Percentiles rank a stretch among this genome's conserved stretches.
Evolutionary conservation across 2,329 filamentous ascomycete species (phyloP).

Genomic region (Cercospora sp.): DNA sequence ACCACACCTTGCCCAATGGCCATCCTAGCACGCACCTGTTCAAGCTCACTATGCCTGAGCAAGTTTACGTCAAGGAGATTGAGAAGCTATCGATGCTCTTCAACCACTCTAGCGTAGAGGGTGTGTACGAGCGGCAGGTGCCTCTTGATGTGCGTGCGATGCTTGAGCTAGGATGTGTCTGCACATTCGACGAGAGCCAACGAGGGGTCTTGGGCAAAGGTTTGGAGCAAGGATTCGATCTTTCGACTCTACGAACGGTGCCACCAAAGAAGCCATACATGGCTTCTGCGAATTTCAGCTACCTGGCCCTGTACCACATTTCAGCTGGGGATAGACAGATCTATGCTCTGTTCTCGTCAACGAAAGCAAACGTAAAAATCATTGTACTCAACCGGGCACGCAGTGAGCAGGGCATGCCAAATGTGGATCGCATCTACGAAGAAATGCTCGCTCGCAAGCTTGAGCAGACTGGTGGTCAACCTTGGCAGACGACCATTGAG

Average conservation of each 20-base stretch:
- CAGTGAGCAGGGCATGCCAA: constrained; percentile 83
- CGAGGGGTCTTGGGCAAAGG: constrained; percentile 89
- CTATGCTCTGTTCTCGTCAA: constrained; percentile 88
- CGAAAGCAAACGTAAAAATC: constrained; percentile 75
- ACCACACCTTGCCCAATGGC: constrained; percentile 88
- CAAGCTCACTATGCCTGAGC: constrained; percentile 86
- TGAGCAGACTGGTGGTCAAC: constrained; percentile 65
- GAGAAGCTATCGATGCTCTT: constrained; percentile 81
- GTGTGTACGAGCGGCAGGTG: constrained; percentile 93
- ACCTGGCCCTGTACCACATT: constrained; percentile 91
- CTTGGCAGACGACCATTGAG: constrained; percentile 76
- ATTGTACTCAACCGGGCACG: constrained; percentile 81
- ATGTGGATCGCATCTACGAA: constrained; percentile 82
- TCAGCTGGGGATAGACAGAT: constrained; percentile 87
- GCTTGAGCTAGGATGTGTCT: constrained; percentile 84
- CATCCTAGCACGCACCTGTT: constrained; percentile 93
- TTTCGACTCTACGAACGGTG: constrained; percentile 69
- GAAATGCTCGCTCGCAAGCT: constrained; percentile 69
- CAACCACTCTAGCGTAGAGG: constrained; percentile 91
- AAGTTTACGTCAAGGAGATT: constrained; percentile 79
- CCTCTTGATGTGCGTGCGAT: constrained; percentile 84
- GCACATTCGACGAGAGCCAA: constrained; percentile 89
- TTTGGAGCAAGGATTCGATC: constrained; percentile 88
- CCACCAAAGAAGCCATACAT: constrained; percentile 74
- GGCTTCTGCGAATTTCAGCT: constrained; percentile 65